Conservation (phyloP, 2,329 filamentous ascomycete genomes). For the Nigrospora osmanthi region DNA sequence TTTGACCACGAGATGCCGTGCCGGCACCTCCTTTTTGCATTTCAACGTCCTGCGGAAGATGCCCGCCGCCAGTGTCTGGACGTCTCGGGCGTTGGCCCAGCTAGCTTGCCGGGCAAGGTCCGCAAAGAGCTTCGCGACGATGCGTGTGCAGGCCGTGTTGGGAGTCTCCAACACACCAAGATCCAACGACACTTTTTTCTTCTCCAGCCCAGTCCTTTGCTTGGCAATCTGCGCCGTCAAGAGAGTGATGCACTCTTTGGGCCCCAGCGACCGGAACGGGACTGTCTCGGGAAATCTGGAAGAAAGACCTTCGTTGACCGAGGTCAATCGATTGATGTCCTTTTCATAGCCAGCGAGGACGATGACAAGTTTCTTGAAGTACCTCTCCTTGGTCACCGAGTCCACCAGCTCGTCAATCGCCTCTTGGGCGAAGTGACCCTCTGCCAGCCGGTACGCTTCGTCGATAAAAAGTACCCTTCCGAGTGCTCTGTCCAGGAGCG, state of each 20-base stretch:
- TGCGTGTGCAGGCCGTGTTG: constrained; percentile 11
- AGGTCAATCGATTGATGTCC: constrained; percentile 57
- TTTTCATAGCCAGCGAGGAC: constrained; percentile 63
- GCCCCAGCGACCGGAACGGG: constrained; percentile 40
- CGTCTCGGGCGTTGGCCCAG: constrained; percentile 59
- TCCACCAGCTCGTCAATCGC: constrained; percentile 47
- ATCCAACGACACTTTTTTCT: constrained; percentile 8
- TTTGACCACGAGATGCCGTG: constrained; percentile 1
- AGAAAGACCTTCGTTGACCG: constrained; percentile 52
- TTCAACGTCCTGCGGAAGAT: constrained; percentile 37
- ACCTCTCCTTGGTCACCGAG: constrained; percentile 45
- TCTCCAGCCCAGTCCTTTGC: constrained; percentile 13
- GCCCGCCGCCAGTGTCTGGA: constrained; percentile 42
- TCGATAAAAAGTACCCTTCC: constrained; percentile 66
- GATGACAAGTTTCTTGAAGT: constrained; percentile 51
- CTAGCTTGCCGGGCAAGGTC: constrained; percentile 31
- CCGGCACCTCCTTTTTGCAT: constrained; percentile 4
- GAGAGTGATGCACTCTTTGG: constrained; percentile 34
- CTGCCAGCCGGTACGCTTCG: constrained; percentile 59
- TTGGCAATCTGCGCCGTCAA: constrained; percentile 23
- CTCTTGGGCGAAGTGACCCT: constrained; percentile 49
- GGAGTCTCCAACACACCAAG: background rate
- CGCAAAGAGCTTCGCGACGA: constrained; percentile 25
- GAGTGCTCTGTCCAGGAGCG: constrained; percentile 43
- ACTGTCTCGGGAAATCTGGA: constrained; percentile 58